Percentiles rank a stretch among this genome's conserved stretches.
phyloP scores from a whole-genome alignment of 139 green algal species.

The Volvox africanus region DNA sequence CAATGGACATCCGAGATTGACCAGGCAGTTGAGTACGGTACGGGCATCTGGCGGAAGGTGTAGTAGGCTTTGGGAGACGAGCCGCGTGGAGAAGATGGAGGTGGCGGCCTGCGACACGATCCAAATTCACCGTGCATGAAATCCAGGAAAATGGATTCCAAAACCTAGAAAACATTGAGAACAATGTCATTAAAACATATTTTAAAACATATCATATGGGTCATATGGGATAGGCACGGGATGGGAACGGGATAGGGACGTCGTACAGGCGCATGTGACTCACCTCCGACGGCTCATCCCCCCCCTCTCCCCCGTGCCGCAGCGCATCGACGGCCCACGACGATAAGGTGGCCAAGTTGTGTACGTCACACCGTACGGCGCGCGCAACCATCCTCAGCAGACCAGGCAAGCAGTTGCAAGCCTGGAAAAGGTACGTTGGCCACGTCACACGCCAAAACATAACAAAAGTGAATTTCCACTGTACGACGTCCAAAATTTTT shows the following conservation, averaged over 20 bases:
- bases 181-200: too few species aligned
- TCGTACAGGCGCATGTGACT: background rate
- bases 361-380: background rate
- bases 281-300: background rate
- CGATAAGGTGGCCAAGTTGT: background rate
- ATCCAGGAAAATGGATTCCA: too few species aligned
- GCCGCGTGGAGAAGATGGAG: background rate
- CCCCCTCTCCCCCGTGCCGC: background rate
- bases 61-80: slow-evolving; percentile 25
- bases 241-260: too few species aligned
- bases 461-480: too few species aligned
- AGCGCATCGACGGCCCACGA: slow-evolving; percentile 7
- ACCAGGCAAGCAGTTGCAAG: slow-evolving; percentile 4
- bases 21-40: slow-evolving; percentile 16
- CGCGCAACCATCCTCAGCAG: slow-evolving; percentile 24
- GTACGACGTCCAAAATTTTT: too few species aligned
- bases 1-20: background rate
- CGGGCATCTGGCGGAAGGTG: slow-evolving; percentile 7
- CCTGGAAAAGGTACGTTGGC: background rate
- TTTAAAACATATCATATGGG: too few species aligned
- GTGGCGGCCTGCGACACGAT: background rate
- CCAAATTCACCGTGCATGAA: too few species aligned
- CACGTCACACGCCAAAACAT: too few species aligned
- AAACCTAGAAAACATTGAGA: too few species aligned
- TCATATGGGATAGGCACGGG: too few species aligned